These are phyloP conservation scores for Pelargonium australe DNA, from an alignment of 441 rosid species.

Conservation along the genomic window DNA sequence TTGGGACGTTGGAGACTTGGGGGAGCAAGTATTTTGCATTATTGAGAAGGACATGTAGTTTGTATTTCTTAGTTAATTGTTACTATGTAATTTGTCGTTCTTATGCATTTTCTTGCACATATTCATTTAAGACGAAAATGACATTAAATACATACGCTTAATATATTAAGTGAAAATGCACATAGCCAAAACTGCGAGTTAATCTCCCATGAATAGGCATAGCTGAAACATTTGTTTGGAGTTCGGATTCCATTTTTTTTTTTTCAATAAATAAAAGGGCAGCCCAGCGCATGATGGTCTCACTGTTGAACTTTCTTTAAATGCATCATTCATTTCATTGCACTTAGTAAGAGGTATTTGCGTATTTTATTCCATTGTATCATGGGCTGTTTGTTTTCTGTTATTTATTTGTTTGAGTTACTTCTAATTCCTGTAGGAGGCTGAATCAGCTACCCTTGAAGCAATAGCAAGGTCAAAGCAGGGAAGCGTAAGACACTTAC, in stretches of 20 bases:
- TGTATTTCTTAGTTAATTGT: not conserved
- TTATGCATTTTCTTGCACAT: not conserved
- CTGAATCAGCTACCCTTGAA: constrained; percentile 86
- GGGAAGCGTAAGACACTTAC: constrained; percentile 62
- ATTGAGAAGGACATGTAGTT: not conserved
- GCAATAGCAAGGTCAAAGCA: constrained; percentile 72
- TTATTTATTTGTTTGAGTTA: constrained; percentile 3
- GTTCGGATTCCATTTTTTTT: not conserved
- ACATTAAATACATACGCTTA: not conserved
- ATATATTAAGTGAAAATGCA: not conserved
- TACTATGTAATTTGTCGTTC: not conserved
- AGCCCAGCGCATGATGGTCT: too few relatives aligned
- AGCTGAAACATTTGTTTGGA: not conserved
- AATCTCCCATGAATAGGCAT: not conserved
- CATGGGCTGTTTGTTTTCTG: constrained; percentile 16
- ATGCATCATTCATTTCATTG: not conserved
- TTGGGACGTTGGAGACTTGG: not conserved
- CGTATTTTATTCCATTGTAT: not conserved
- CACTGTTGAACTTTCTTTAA: not conserved
- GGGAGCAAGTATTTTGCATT: not conserved
- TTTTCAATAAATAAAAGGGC: too few relatives aligned
- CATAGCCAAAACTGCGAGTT: not conserved
- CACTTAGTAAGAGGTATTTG: not conserved
- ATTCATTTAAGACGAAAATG: not conserved
- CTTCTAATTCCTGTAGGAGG: constrained; percentile 50